phyloP scores from a whole-genome alignment of 345 rosid genomes.

The Citrus sp. region DNA sequence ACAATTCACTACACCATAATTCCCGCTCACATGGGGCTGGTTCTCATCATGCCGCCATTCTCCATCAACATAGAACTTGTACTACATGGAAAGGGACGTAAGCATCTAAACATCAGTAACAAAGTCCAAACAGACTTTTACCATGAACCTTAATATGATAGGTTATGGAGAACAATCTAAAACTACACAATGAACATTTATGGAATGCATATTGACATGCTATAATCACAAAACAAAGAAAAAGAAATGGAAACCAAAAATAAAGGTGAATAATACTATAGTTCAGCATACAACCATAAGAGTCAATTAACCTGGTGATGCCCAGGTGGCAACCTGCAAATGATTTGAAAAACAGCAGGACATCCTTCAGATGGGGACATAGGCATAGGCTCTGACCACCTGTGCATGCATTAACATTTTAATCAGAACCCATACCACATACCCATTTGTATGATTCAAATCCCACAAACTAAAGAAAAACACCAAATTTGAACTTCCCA shows the following conservation, averaged over 20 bases:
- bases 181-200: not conserved
- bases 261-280: not conserved
- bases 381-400: slow-evolving; percentile 72
- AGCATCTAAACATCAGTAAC: slow-evolving; percentile 20
- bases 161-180: not conserved
- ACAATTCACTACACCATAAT: slow-evolving; percentile 72
- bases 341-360: slow-evolving; percentile 72
- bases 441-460: slow-evolving; percentile 1
- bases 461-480: not conserved
- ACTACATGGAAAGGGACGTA: slow-evolving; percentile 50
- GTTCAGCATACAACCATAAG: not conserved
- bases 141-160: slow-evolving; percentile 1
- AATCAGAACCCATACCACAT: slow-evolving; percentile 13
- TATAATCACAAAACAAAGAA: not conserved
- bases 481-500: not conserved
- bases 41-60: slow-evolving; percentile 90
- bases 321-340: slow-evolving; percentile 69
- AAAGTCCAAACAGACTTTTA: slow-evolving; percentile 8
- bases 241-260: not conserved
- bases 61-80: slow-evolving; percentile 86
- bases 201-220: not conserved
- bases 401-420: slow-evolving; percentile 27
- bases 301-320: slow-evolving; percentile 63
- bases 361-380: slow-evolving; percentile 83
- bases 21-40: slow-evolving; percentile 50